A percentile compares a stretch with the other conserved stretches of the same genome.
Evolutionary conservation across 2,329 filamentous ascomycete genomes (phyloP).

Genomic region (Apiospora sp.): DNA sequence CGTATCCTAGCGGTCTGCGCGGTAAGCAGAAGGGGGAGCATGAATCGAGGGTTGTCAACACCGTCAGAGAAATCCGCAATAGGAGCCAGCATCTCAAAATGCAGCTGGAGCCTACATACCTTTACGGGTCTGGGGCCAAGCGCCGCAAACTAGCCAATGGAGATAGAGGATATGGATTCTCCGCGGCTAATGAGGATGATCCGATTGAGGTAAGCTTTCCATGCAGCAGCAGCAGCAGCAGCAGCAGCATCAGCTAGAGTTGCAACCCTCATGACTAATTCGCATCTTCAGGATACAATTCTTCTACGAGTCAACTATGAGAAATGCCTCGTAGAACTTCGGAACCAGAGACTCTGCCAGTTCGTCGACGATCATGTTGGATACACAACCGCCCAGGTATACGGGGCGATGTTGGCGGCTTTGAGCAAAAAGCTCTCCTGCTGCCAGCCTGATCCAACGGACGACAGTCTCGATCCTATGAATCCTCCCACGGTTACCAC

Average conservation of each 20-base stretch:
- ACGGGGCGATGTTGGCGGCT: conserved; percentile 74
- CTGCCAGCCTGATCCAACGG: conserved; percentile 67
- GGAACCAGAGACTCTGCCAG: conserved; percentile 79
- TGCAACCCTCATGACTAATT: conserved; percentile 36
- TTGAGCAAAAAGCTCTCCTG: conserved; percentile 73
- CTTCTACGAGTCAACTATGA: conserved; percentile 84
- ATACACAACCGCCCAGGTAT: conserved; percentile 78
- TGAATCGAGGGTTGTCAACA: conserved; percentile 43
- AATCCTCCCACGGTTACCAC: conserved; percentile 56
- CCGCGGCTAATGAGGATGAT: conserved; percentile 30
- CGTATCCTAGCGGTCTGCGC: conserved; percentile 61
- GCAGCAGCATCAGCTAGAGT: background rate
- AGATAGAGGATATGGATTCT: conserved; percentile 43
- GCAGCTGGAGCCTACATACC: conserved; percentile 49
- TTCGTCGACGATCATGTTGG: conserved; percentile 76
- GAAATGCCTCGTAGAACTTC: conserved; percentile 82
- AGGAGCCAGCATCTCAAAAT: conserved; percentile 57
- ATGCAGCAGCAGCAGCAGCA: too few species aligned
- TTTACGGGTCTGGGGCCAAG: conserved; percentile 48
- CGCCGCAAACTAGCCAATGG: conserved; percentile 63
- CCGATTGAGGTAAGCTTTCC: conserved; percentile 23
- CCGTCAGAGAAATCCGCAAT: conserved; percentile 33
- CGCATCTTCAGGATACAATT: conserved; percentile 65
- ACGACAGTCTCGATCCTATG: conserved; percentile 46
- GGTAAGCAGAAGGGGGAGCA: conserved; percentile 74